Conservation (phyloP, 2,329 filamentous ascomycete genomes). For the Phialophora verrucosa region DNA sequence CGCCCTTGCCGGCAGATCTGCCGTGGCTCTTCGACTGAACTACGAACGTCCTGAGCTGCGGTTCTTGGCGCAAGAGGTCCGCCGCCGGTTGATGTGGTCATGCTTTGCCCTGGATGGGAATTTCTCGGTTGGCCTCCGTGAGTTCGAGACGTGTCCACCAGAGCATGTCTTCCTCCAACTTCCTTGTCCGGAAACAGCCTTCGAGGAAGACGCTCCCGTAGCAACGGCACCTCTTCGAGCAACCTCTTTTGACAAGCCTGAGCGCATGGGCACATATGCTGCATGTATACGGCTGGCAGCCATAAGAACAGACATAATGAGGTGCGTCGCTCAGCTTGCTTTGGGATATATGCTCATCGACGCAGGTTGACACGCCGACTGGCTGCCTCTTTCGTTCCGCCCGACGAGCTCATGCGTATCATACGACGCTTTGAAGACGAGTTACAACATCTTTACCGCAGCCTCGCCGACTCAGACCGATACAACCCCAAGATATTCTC, state of each 20-base stretch:
- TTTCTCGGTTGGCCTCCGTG: constrained; percentile 55
- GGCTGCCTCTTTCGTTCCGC: constrained; percentile 16
- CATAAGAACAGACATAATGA: constrained; percentile 31
- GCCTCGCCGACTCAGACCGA: constrained; percentile 25
- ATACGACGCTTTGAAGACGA: constrained; percentile 27
- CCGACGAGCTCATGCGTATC: constrained; percentile 20
- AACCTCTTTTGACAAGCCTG: constrained; percentile 19
- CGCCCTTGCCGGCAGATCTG: constrained; percentile 44
- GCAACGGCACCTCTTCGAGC: constrained; percentile 30
- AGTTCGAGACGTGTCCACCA: constrained; percentile 55
- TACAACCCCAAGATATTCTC: constrained; percentile 27
- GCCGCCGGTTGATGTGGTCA: constrained; percentile 57
- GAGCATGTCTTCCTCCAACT: constrained; percentile 55
- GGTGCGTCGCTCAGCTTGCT: constrained; percentile 1
- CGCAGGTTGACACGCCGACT: constrained; percentile 26
- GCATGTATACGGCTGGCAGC: constrained; percentile 25
- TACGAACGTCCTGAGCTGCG: constrained; percentile 56
- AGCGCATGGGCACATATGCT: constrained; percentile 26
- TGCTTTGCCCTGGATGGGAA: constrained; percentile 57
- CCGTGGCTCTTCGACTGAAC: constrained; percentile 58
- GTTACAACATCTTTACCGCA: constrained; percentile 28
- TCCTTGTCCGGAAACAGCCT: constrained; percentile 59
- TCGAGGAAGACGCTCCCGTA: constrained; percentile 47
- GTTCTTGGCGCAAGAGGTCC: constrained; percentile 51
- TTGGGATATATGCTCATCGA: constrained; percentile 1